A percentile compares a stretch with the other conserved stretches of the same genome.
These are phyloP conservation scores for Cucumis hystrix DNA, from an alignment of 306 rosid genomes.

Conservation along the genomic window DNA sequence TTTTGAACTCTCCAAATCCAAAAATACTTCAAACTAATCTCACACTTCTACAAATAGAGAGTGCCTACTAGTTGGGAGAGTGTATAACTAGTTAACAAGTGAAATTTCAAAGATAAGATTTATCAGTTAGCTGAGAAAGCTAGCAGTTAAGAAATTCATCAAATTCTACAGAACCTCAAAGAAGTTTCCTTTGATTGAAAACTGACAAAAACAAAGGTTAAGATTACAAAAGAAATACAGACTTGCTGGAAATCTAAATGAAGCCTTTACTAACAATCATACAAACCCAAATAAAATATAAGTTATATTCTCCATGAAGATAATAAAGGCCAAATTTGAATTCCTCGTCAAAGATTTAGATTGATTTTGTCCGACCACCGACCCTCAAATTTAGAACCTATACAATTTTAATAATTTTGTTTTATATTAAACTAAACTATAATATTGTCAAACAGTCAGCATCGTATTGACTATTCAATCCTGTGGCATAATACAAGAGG, in stretches of 20 bases:
- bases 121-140: not conserved
- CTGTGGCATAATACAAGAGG: not conserved
- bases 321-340: not conserved
- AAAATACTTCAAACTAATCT: not conserved
- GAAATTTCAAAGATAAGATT: not conserved
- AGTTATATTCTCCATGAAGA: not conserved
- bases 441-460: slow-evolving; percentile 7
- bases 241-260: not conserved
- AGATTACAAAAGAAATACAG: not conserved
- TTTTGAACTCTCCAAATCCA: not conserved
- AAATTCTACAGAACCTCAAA: not conserved
- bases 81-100: not conserved
- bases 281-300: not conserved
- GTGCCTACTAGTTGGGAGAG: not conserved
- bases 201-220: not conserved
- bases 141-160: not conserved
- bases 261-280: not conserved
- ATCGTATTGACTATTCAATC: slow-evolving; percentile 1
- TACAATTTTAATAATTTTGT: not conserved
- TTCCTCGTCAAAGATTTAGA: not conserved
- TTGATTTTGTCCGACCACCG: slow-evolving; percentile 1
- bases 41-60: not conserved
- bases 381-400: not conserved
- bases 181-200: not conserved
- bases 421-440: not conserved